Base-by-base conservation (phyloP, 768 basidiomycete species). In the Termitomyces sp. region DNA sequence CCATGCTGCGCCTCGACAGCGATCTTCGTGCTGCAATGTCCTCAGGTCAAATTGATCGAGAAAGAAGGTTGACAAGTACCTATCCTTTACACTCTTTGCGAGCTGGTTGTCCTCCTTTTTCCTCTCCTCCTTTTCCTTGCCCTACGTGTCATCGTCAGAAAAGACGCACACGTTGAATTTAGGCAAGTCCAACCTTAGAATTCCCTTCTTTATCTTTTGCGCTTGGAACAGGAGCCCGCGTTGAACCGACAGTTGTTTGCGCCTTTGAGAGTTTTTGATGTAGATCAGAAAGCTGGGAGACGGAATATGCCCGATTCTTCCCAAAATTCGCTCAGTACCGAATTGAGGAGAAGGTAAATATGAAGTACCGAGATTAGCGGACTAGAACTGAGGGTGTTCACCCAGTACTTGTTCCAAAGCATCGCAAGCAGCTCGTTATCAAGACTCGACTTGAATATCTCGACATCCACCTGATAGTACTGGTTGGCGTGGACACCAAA, bases 401-500 rank as follows among this genome's bases (percentile, higher is more conserved):
- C 93, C 97, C 97, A 99, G 65, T 99, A 99, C 73, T 98, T 98
- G 74, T 99, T 98, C 96, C 96, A 98, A 54, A 99, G 73, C 67
- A 95, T 74, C 22, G 90, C 91, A 43, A 99, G 79, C 3, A 99
- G 75, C 65, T 94, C 86, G 31, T 85, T 87, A 69, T 99, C 97
- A 50, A 95, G 74, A 58, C 81, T 86, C 26, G 88, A 91, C 72
- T 97, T 98, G 84, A 97, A 99, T 53, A 98, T 88, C 68, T 94
- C 87, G 18, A 99, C 89, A 32, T 96, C 94, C 14, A 99, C 80
- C 24, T 84, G 90, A 69, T 99, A 99, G 70, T 99, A 99, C 59
- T 92, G 87, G 66, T 92, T 91, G 34, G 96, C 94, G 66, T 99
- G 97, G 4, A 98, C 97, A 70, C 97, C 97, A 67, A 99, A 99